Percentiles rank a stretch among this genome's conserved stretches.
Evolutionary conservation across 352 stramenopile species (phyloP).

Genomic region (Pythium periplocum): DNA sequence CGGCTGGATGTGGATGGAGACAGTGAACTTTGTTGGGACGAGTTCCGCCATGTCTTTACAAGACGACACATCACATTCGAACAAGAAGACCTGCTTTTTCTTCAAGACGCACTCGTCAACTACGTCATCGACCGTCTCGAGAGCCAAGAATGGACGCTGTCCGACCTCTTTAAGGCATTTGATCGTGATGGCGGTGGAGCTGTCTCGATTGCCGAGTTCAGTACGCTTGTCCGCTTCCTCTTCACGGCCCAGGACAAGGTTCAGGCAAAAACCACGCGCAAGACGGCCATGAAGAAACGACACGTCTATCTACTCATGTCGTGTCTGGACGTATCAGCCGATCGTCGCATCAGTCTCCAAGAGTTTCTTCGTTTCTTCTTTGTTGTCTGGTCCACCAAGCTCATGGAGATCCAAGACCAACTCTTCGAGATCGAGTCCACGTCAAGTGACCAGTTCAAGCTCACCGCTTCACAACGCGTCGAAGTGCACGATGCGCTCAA

Average conservation of each 20-base stretch:
- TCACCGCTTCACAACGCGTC: background rate
- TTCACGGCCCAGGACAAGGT: constrained; percentile 20
- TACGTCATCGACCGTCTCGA: constrained; percentile 40
- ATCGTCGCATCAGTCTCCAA: constrained; percentile 33
- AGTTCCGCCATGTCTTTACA: constrained; percentile 35
- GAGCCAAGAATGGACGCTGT: constrained; percentile 36
- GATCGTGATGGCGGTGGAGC: constrained; percentile 37
- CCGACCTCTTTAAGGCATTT: constrained; percentile 43
- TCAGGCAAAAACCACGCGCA: constrained; percentile 10
- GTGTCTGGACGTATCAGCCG: constrained; percentile 35
- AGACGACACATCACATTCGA: constrained; percentile 23
- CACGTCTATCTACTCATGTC: constrained; percentile 50
- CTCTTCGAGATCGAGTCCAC: constrained; percentile 20
- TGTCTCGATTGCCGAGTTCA: constrained; percentile 48
- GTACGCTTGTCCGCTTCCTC: constrained; percentile 39
- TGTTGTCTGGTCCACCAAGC: constrained; percentile 40
- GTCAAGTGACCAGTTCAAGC: background rate
- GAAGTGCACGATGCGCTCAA: constrained; percentile 10
- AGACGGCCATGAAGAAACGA: constrained; percentile 28
- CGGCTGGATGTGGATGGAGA: constrained; percentile 31
- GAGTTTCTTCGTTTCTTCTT: constrained; percentile 55
- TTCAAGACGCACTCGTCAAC: constrained; percentile 38
- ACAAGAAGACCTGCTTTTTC: constrained; percentile 21
- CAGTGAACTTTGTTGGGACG: constrained; percentile 30
- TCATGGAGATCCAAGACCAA: constrained; percentile 48